Evolutionary conservation across 73 alveolate genomes (phyloP).

Genomic region (Symbiodinium natans): DNA sequence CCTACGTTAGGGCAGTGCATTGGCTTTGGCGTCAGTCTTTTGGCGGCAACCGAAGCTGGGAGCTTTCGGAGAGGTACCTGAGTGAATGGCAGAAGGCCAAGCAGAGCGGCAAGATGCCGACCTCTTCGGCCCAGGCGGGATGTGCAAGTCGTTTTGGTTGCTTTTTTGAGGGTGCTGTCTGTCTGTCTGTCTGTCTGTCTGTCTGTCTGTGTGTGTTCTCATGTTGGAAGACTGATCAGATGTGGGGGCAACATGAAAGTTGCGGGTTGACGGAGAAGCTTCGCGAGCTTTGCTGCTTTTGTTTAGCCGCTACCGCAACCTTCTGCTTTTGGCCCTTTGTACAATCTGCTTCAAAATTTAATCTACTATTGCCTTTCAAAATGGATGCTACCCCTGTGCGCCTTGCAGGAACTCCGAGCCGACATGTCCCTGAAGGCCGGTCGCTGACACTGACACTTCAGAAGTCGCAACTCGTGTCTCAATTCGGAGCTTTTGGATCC

Average conservation of each 20-base stretch:
- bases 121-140: conserved; percentile 21
- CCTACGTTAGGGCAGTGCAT: not conserved
- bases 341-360: too few relatives aligned
- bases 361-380: too few relatives aligned
- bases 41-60: not conserved
- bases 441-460: not conserved
- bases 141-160: not conserved
- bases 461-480: too few relatives aligned
- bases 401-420: conserved; percentile 57
- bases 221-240: too few relatives aligned
- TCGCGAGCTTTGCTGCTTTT: too few relatives aligned
- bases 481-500: too few relatives aligned
- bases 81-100: conserved; percentile 87
- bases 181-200: too few relatives aligned
- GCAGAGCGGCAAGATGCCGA: conserved; percentile 82
- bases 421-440: conserved; percentile 79
- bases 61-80: conserved; percentile 28
- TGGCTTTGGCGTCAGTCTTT: not conserved
- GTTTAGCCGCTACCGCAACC: too few relatives aligned
- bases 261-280: too few relatives aligned
- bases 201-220: too few relatives aligned
- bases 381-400: not conserved
- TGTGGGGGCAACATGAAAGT: too few relatives aligned
- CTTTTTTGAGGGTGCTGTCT: not conserved
- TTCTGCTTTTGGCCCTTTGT: too few relatives aligned